phyloP scores from a whole-genome alignment of 2,329 filamentous ascomycete species.

The Albophoma yamanashiensis region DNA sequence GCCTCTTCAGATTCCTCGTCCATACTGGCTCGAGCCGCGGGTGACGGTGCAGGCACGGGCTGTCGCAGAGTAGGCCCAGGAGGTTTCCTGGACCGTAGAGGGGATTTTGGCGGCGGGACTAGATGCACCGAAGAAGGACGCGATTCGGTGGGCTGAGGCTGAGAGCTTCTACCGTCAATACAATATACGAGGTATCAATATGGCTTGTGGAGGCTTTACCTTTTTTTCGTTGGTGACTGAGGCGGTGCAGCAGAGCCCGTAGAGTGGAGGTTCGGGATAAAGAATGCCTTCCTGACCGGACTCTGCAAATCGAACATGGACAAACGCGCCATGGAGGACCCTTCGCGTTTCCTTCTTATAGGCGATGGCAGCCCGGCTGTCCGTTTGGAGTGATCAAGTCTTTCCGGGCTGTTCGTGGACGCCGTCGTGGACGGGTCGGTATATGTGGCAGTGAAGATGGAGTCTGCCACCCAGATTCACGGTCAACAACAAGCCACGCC shows the following conservation, averaged over 20 bases:
- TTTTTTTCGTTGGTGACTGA: conserved; percentile 15
- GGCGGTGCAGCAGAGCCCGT: conserved; percentile 16
- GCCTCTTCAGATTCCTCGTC: neutral
- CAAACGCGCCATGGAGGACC: neutral
- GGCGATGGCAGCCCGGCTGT: neutral
- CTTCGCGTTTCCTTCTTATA: neutral
- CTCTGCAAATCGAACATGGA: neutral
- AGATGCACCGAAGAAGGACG: neutral
- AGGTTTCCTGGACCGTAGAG: neutral
- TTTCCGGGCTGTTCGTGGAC: neutral
- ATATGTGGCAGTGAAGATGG: neutral
- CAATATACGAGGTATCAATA: too few relatives aligned
- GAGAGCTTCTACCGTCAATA: conserved; percentile 1
- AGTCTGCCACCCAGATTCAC: neutral
- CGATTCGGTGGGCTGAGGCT: neutral
- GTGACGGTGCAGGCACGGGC: conserved; percentile 1
- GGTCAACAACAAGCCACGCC: neutral
- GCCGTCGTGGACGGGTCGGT: neutral
- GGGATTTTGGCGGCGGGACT: conserved; percentile 7
- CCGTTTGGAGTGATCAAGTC: neutral
- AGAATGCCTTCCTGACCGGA: neutral
- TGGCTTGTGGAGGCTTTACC: conserved; percentile 9
- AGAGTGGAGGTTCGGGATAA: conserved; percentile 1
- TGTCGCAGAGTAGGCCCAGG: conserved; percentile 1
- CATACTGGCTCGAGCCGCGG: neutral